phyloP scores from a whole-genome alignment of 2,329 filamentous ascomycete species.

The Trichoderma gracile region DNA sequence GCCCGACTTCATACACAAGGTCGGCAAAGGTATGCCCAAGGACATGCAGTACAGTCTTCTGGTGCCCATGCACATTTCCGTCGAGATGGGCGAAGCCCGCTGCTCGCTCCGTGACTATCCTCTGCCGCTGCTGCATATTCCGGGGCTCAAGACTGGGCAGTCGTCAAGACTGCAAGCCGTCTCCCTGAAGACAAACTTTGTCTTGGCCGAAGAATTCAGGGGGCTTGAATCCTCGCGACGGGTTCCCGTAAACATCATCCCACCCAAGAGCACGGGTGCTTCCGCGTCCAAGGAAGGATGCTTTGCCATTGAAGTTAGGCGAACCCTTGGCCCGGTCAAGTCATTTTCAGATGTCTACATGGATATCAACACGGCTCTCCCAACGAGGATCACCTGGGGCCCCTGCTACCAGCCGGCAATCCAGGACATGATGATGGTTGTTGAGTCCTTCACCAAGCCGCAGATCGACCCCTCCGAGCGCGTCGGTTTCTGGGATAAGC shows the following conservation, averaged over 20 bases:
- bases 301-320: conserved; percentile 82
- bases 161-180: conserved; percentile 78
- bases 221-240: conserved; percentile 76
- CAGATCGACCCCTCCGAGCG: conserved; percentile 90
- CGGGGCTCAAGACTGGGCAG: conserved; percentile 75
- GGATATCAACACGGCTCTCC: conserved; percentile 88
- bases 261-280: conserved; percentile 61
- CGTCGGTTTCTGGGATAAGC: conserved; percentile 99
- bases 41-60: conserved; percentile 89
- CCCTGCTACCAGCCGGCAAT: conserved; percentile 97
- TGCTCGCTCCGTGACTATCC: conserved; percentile 92
- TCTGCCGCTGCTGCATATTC: conserved; percentile 86
- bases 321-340: conserved; percentile 93
- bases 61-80: conserved; percentile 83
- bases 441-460: conserved; percentile 96
- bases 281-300: conserved; percentile 58
- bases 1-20: conserved; percentile 78
- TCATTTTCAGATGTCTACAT: conserved; percentile 91
- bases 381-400: conserved; percentile 94
- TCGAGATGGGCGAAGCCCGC: conserved; percentile 87
- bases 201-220: conserved; percentile 91
- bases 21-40: conserved; percentile 95
- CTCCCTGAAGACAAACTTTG: conserved; percentile 85
- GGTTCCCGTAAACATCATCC: conserved; percentile 81
- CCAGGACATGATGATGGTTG: conserved; percentile 99